Base-by-base conservation (phyloP, 2,329 filamentous ascomycete genomes). In the Hyphodiscus sp. region DNA sequence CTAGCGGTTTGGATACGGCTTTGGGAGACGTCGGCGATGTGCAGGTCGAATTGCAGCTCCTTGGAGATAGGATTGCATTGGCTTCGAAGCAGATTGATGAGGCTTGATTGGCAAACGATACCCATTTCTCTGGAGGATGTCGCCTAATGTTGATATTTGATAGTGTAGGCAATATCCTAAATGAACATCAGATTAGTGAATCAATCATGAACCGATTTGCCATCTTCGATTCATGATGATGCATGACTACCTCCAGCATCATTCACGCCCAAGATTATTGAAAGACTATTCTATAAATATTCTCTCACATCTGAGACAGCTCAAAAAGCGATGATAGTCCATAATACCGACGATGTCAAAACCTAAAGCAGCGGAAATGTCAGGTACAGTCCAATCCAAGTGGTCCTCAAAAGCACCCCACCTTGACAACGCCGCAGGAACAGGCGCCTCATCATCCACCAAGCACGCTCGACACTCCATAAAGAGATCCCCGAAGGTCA, bases 51-150 rank as follows among this genome's bases (percentile, higher is more conserved):
- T 48, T 65, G 38, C 56, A 63, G 20, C 57, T 66, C 7, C 49
- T 66, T n/a, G 62, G 60, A n/a, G 63, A 65, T 38, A 52, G 63
- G 8, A 58, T 65, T 29, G 50, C 52, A 5, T 45, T 63, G 46
- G 63, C 57, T 49, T 50, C 51, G 15, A 43, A 19, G 2, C 49
- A 54, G 26, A 57, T 59, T 51, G 42, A 59, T 59, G 52, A 61
- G 33, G 38, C 38, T 51, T 56, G 48, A 50, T 16, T 41, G 19
- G 49, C 33, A 51, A 38, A 41, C n/a, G 43, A 4, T 20, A 16
- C 41, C 19, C 30, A 54, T 42, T 44, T 44, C 20, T 44, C 42
- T 11, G 20, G n/a, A 44, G 42, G 18, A 43, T 44, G 7, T 42
- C 6, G 4, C 8, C 8, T 8, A 8, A n/a, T 38, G 33, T 15